A percentile compares a stretch with the other conserved stretches of the same genome.
Conservation (phyloP, 192 early-diverging fungal genomes). For the Entophlyctis helioformis region DNA sequence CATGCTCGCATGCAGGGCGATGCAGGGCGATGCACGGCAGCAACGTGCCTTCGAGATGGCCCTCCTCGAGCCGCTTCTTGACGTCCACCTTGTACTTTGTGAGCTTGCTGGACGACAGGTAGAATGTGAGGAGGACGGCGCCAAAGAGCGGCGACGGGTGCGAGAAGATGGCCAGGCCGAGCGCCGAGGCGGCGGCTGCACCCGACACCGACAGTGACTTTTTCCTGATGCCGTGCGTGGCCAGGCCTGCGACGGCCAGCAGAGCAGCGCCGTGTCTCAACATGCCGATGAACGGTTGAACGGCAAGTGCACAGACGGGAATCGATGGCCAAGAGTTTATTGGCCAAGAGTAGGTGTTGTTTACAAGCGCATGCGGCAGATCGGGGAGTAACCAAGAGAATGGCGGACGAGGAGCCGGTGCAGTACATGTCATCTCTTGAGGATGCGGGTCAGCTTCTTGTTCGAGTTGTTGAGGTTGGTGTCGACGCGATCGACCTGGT, state of each 20-base stretch:
- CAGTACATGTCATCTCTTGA: no score
- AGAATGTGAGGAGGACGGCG: conserved; percentile 60
- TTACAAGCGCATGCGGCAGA: no score
- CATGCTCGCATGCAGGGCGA: no score
- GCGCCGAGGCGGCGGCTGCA: conserved; percentile 53
- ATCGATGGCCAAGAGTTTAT: no score
- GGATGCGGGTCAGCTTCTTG: conserved; percentile 64
- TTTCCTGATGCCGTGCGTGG: conserved; percentile 46
- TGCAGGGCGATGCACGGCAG: no score
- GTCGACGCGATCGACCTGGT: conserved; percentile 63
- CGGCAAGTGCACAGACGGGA: no score
- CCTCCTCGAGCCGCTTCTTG: conserved; percentile 26
- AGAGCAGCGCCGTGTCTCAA: no score
- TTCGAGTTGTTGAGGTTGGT: conserved; percentile 61
- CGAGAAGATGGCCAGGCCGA: conserved; percentile 65
- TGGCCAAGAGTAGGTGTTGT: no score
- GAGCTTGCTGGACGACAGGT: conserved; percentile 45
- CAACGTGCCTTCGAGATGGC: conserved; percentile 15
- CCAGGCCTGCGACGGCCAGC: conserved; percentile 37
- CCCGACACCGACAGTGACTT: conserved; percentile 61
- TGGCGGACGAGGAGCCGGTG: no score
- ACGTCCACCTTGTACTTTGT: conserved; percentile 27
- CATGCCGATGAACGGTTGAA: no score
- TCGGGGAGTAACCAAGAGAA: no score
- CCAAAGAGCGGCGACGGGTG: conserved; percentile 54